Conservation (phyloP, 2,329 filamentous ascomycete species). For the Talaromyces sp. region DNA sequence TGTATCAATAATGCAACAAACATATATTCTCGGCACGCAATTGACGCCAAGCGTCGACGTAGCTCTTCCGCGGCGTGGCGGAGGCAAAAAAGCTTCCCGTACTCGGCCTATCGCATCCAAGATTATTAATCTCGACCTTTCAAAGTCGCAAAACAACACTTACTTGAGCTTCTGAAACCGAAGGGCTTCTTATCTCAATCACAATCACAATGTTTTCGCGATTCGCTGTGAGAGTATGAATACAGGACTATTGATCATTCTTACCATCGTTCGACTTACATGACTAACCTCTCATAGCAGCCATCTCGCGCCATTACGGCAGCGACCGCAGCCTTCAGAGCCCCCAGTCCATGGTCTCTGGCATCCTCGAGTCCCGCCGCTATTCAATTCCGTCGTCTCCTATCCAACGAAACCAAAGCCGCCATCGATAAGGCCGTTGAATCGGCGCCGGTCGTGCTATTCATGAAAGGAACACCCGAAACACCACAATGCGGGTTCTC, state of each 20-base stretch:
- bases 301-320: constrained; percentile 14
- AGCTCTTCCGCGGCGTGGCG: background rate
- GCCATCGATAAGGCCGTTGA: constrained; percentile 88
- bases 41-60: constrained; percentile 10
- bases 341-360: constrained; percentile 15
- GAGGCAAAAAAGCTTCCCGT: constrained; percentile 6
- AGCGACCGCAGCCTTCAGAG: background rate
- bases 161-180: background rate
- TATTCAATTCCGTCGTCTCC: constrained; percentile 54
- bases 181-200: background rate
- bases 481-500: constrained; percentile 96
- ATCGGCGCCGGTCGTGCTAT: constrained; percentile 88
- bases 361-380: constrained; percentile 10
- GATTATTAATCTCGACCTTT: constrained; percentile 5
- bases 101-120: background rate
- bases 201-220: constrained; percentile 15
- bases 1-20: background rate
- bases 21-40: background rate
- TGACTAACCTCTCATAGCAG: constrained; percentile 3
- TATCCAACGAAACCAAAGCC: constrained; percentile 73
- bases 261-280: background rate
- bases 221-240: constrained; percentile 6
- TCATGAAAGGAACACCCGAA: constrained; percentile 99
- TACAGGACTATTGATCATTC: background rate
- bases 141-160: background rate